These are phyloP conservation scores for Gracilariopsis chorda DNA, from an alignment of 23 red algal species.

Conservation along the genomic window DNA sequence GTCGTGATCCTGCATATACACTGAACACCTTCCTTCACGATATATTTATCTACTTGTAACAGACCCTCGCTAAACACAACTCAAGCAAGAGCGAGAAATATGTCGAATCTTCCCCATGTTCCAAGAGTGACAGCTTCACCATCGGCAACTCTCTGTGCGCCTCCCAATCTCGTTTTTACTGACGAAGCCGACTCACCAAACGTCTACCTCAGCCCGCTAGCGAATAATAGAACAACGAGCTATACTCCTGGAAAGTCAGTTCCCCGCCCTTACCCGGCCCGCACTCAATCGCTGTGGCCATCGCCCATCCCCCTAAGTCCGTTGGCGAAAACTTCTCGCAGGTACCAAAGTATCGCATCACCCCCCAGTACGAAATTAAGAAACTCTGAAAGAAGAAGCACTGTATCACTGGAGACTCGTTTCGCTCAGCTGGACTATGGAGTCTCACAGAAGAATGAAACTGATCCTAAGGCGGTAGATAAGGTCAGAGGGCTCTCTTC, in stretches of 20 bases:
- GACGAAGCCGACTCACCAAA: background rate
- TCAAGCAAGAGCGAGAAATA: too few relatives aligned
- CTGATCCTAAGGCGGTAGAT: background rate
- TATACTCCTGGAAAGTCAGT: background rate
- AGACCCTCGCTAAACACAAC: too few relatives aligned
- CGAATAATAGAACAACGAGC: background rate
- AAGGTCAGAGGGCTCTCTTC: background rate
- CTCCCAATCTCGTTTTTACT: background rate
- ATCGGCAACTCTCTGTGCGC: background rate
- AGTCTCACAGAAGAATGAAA: background rate
- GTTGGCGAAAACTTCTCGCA: background rate
- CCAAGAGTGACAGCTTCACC: background rate
- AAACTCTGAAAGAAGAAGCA: background rate
- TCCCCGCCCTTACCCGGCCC: background rate
- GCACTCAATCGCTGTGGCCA: background rate
- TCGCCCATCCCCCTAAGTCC: background rate
- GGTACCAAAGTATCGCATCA: background rate
- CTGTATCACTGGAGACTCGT: conserved; percentile 3
- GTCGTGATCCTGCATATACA: too few relatives aligned
- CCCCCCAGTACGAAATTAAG: background rate
- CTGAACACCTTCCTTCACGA: too few relatives aligned
- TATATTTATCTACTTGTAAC: too few relatives aligned
- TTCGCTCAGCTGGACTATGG: background rate
- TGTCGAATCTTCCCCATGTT: background rate
- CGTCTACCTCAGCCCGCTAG: background rate